Percentiles rank a stretch among this genome's conserved stretches.
These are phyloP conservation scores for Articulospora tetracladia DNA, from an alignment of 495 filamentous ascomycete species.

Conservation along the genomic window DNA sequence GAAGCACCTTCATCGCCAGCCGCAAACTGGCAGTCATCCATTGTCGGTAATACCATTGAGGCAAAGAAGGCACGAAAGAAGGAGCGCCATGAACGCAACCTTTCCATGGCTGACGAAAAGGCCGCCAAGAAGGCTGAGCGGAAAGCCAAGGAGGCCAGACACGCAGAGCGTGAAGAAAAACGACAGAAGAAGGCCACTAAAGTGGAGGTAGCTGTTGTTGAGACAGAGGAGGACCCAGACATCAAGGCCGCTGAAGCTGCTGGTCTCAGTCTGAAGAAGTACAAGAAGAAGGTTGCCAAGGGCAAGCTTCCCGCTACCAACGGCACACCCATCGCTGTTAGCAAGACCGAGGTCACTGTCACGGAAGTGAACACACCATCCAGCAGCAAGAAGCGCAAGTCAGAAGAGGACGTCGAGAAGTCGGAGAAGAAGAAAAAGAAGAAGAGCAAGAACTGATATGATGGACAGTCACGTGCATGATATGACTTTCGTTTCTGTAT, in stretches of 20 bases:
- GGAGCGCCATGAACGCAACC: slow-evolving; percentile 30
- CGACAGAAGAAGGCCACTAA: slow-evolving; percentile 41
- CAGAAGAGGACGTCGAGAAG: slow-evolving; percentile 37
- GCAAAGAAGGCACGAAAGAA: slow-evolving; percentile 32
- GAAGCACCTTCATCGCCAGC: not conserved
- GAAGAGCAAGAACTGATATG: slow-evolving; percentile 30
- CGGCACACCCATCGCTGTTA: slow-evolving; percentile 57
- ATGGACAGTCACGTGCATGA: not conserved
- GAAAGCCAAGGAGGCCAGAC: slow-evolving; percentile 33
- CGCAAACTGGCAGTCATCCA: not conserved
- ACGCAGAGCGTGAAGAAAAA: slow-evolving; percentile 31
- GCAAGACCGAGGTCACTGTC: slow-evolving; percentile 77
- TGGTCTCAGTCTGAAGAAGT: slow-evolving; percentile 63
- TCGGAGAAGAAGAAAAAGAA: slow-evolving; percentile 46
- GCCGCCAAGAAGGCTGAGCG: slow-evolving; percentile 38
- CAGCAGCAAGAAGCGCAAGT: slow-evolving; percentile 39
- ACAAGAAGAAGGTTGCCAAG: slow-evolving; percentile 66
- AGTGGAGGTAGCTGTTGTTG: not conserved
- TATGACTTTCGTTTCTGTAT: slow-evolving; percentile 24
- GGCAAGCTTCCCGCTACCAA: slow-evolving; percentile 49
- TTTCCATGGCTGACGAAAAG: slow-evolving; percentile 36
- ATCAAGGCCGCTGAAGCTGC: slow-evolving; percentile 55
- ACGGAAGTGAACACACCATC: slow-evolving; percentile 24
- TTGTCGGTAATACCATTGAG: slow-evolving; percentile 14
- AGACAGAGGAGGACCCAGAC: slow-evolving; percentile 16